phyloP scores from a whole-genome alignment of 1,284 basidiomycete species.

The Malassezia japonica region DNA sequence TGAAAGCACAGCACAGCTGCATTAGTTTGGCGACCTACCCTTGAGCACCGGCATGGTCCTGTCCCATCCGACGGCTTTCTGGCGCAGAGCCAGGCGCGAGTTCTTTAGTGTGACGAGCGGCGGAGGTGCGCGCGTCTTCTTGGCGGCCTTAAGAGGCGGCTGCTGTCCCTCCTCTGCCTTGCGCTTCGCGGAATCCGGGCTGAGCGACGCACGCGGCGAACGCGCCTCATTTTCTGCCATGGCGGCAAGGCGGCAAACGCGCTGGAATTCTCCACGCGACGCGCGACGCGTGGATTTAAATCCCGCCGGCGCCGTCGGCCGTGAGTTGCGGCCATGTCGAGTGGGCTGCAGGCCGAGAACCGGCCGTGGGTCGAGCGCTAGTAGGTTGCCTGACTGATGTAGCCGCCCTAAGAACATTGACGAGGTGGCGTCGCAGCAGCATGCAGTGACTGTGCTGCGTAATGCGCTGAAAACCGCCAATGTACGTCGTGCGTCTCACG shows the following conservation, averaged over 20 bases:
- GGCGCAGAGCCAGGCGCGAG: conserved; percentile 66
- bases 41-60: conserved; percentile 70
- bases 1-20: conserved; percentile 32
- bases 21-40: conserved; percentile 53
- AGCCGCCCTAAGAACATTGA: conserved; percentile 96
- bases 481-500: conserved; percentile 52
- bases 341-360: neutral
- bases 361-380: conserved; percentile 19
- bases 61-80: conserved; percentile 65
- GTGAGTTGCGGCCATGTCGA: neutral
- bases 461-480: conserved; percentile 88
- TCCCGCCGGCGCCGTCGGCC: neutral
- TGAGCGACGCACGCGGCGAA: neutral
- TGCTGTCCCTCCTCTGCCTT: conserved; percentile 3
- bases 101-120: conserved; percentile 49
- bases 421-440: conserved; percentile 91
- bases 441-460: conserved; percentile 80
- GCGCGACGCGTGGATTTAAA: neutral
- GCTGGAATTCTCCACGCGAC: neutral
- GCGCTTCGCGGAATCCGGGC: conserved; percentile 8
- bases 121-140: conserved; percentile 9
- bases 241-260: neutral
- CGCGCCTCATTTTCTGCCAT: conserved; percentile 13
- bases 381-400: conserved; percentile 6
- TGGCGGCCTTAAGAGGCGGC: conserved; percentile 15